Evolutionary conservation across 2,329 filamentous ascomycete species (phyloP).

Genomic region (Corynespora cassiicola): DNA sequence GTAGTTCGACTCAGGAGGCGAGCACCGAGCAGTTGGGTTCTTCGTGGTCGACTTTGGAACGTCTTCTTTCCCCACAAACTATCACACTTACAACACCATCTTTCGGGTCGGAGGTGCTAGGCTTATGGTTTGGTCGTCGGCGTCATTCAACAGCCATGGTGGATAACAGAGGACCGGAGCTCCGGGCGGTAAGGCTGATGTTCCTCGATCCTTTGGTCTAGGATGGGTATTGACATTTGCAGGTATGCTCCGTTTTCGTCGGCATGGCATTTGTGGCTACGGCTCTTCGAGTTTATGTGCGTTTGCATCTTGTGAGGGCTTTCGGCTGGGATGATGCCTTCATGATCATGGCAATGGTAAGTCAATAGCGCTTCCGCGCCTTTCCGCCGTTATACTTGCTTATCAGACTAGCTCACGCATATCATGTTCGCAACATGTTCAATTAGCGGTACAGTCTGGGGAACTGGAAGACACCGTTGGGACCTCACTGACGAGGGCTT

Average conservation of each 20-base stretch:
- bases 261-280: slow-evolving; percentile 48
- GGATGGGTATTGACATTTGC: slow-evolving; percentile 11
- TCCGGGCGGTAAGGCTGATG: slow-evolving; percentile 33
- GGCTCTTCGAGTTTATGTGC: slow-evolving; percentile 49
- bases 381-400: slow-evolving; percentile 1
- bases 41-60: too few relatives aligned
- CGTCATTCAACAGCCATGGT: slow-evolving; percentile 26
- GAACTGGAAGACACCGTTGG: slow-evolving; percentile 39
- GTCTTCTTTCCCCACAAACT: too few relatives aligned
- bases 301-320: slow-evolving; percentile 46
- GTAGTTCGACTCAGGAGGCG: too few relatives aligned
- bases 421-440: slow-evolving; percentile 39
- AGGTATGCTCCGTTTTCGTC: slow-evolving; percentile 46
- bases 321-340: slow-evolving; percentile 44
- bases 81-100: too few relatives aligned
- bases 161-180: slow-evolving; percentile 36
- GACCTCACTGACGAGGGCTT: slow-evolving; percentile 27
- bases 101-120: too few relatives aligned
- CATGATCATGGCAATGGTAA: slow-evolving; percentile 38
- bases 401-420: slow-evolving; percentile 23
- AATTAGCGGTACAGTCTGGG: slow-evolving; percentile 37
- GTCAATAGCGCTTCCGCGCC: slow-evolving; percentile 1
- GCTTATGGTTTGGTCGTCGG: too few relatives aligned
- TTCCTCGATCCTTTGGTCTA: neutral
- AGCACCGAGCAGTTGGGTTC: too few relatives aligned